Conservation (phyloP, 1,139 yeast genomes). For the Pichia sp. region DNA sequence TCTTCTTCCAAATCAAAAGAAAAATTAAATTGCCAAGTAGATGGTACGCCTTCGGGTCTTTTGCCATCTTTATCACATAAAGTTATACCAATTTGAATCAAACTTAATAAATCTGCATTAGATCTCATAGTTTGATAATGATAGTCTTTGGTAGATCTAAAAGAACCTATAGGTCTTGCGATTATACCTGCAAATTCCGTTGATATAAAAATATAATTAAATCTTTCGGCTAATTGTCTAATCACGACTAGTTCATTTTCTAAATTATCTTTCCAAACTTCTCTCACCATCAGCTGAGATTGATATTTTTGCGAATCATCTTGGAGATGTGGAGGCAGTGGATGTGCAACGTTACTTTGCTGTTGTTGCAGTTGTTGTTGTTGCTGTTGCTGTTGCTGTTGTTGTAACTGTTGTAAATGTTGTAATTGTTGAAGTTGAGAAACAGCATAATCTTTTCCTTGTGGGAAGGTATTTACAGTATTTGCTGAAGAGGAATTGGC, state of each 20-base stretch:
- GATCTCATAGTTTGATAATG: constrained; percentile 93
- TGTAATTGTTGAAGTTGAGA: constrained; percentile 19
- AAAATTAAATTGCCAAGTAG: constrained; percentile 97
- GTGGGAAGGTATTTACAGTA: constrained; percentile 9
- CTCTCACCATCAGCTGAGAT: constrained; percentile 40
- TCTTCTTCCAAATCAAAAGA: constrained; percentile 67
- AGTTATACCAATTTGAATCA: constrained; percentile 85
- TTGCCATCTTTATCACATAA: constrained; percentile 73
- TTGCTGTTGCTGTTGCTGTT: constrained; percentile 22
- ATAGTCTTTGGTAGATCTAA: constrained; percentile 83
- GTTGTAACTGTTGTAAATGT: constrained; percentile 21
- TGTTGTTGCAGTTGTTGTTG: constrained; percentile 16
- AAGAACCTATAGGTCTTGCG: constrained; percentile 95
- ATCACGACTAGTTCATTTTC: constrained; percentile 75
- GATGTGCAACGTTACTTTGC: constrained; percentile 32
- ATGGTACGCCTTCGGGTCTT: constrained; percentile 60
- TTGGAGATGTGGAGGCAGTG: constrained; percentile 25
- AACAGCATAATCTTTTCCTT: constrained; percentile 15
- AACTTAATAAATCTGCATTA: constrained; percentile 78
- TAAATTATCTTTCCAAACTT: constrained; percentile 85
- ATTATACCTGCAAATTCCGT: constrained; percentile 96
- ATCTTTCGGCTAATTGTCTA: constrained; percentile 63
- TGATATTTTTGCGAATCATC: constrained; percentile 9
- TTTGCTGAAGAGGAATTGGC: background rate
- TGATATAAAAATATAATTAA: constrained; percentile 68